A percentile compares a stretch with the other conserved stretches of the same genome.
These are phyloP conservation scores for Colletotrichum echinochloae DNA, from an alignment of 2,329 filamentous ascomycete genomes.

Conservation along the genomic window DNA sequence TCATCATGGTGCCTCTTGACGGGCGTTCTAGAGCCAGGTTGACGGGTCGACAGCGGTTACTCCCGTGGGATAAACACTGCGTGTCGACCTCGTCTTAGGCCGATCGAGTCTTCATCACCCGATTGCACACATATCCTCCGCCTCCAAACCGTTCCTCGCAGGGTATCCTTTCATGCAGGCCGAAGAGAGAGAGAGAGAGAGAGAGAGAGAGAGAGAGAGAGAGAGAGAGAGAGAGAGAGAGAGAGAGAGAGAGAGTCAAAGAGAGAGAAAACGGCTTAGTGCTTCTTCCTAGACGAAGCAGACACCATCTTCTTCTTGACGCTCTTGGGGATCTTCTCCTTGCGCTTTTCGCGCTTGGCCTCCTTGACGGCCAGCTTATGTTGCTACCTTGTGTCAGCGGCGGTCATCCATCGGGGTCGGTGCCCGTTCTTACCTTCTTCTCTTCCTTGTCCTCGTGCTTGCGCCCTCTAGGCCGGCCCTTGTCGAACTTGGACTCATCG, in stretches of 20 bases:
- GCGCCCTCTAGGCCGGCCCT: constrained; percentile 80
- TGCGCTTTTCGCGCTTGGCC: constrained; percentile 91
- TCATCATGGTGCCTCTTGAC: constrained; percentile 57
- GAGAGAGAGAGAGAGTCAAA: no score
- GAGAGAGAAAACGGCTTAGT: constrained; percentile 50
- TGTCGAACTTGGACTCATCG: constrained; percentile 69
- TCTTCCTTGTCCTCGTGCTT: constrained; percentile 91
- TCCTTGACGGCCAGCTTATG: constrained; percentile 96
- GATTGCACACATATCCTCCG: constrained; percentile 49
- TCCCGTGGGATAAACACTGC: constrained; percentile 45
- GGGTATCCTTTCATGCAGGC: not conserved
- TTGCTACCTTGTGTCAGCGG: constrained; percentile 51
- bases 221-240: no score
- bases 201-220: no score
- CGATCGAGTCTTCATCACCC: constrained; percentile 59
- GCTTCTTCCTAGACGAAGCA: constrained; percentile 72
- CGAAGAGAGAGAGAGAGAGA: no score
- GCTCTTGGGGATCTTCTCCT: constrained; percentile 96
- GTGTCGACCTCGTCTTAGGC: constrained; percentile 15
- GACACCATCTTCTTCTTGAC: constrained; percentile 89
- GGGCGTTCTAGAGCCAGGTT: constrained; percentile 54
- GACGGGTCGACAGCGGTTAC: constrained; percentile 54
- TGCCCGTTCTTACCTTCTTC: constrained; percentile 72
- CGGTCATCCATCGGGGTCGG: not conserved
- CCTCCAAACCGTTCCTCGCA: not conserved